Conservation (phyloP, 106 monocot genomes). For the Dioscorea dumetorum region DNA sequence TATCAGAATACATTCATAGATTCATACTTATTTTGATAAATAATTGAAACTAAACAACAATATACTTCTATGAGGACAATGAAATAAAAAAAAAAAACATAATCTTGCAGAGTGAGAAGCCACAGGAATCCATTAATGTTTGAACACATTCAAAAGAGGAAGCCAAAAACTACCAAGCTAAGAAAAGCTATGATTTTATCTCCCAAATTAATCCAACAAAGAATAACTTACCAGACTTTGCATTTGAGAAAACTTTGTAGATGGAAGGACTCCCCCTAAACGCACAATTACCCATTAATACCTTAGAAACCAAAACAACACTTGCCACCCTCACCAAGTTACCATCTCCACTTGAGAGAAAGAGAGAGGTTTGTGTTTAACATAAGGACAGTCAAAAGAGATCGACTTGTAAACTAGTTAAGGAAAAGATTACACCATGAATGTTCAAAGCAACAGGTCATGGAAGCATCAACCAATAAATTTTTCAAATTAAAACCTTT, state of each 20-base stretch:
- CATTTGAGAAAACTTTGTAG: slow-evolving; percentile 49
- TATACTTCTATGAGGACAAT: too few species aligned
- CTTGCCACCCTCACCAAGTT: slow-evolving; percentile 3
- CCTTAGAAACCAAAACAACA: neutral
- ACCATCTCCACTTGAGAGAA: slow-evolving; percentile 1
- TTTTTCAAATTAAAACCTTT: neutral
- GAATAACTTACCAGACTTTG: slow-evolving; percentile 46
- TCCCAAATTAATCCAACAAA: neutral
- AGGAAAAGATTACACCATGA: neutral
- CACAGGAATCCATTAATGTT: too few species aligned
- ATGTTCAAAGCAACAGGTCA: too few species aligned
- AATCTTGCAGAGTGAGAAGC: too few species aligned
- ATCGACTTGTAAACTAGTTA: neutral
- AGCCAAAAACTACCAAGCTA: too few species aligned
- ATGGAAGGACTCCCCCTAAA: slow-evolving; percentile 25
- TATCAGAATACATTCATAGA: too few species aligned
- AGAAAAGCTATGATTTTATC: too few species aligned
- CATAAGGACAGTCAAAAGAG: neutral
- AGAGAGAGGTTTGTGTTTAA: too few species aligned
- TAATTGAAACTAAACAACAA: too few species aligned
- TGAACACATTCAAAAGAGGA: too few species aligned
- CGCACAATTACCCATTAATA: slow-evolving; percentile 71
- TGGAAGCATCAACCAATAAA: neutral
- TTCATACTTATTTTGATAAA: too few species aligned
- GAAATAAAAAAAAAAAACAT: too few species aligned